Evolutionary conservation across 345 rosid genomes (phyloP).

Genomic region (Bretschneidera sinensis): DNA sequence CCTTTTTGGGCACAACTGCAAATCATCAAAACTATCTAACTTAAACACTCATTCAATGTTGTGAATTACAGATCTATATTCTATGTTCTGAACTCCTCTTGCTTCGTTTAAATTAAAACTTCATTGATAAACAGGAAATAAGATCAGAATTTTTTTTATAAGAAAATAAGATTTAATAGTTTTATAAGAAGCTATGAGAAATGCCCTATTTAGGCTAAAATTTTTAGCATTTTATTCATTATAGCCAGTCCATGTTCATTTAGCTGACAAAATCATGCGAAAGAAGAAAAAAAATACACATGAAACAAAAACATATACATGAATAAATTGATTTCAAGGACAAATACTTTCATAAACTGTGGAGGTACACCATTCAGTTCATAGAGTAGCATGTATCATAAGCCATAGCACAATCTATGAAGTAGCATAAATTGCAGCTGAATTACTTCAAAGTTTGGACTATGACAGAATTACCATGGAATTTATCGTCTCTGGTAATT

Average conservation of each 20-base stretch:
- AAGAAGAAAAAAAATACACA: neutral
- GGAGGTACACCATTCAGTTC: neutral
- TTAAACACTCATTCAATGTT: too few species aligned
- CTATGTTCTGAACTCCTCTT: neutral
- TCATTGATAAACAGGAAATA: neutral
- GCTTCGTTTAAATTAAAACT: neutral
- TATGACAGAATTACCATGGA: slow-evolving; percentile 64
- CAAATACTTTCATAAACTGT: neutral
- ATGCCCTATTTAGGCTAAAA: neutral
- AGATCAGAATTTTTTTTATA: neutral
- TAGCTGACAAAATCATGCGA: neutral
- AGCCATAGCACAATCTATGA: too few species aligned
- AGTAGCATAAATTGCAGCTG: neutral
- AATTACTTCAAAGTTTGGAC: too few species aligned
- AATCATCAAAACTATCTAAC: neutral
- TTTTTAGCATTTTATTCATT: neutral
- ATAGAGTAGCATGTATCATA: too few species aligned
- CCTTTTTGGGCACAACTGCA: slow-evolving; percentile 82
- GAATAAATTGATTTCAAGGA: neutral
- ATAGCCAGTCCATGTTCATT: too few species aligned
- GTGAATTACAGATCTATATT: neutral
- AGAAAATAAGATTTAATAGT: too few species aligned
- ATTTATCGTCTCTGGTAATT: slow-evolving; percentile 54
- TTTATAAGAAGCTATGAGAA: neutral
- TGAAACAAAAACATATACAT: too few species aligned